phyloP scores from a whole-genome alignment of 78 protist genomes.

The Dictyostelium capitatum region DNA sequence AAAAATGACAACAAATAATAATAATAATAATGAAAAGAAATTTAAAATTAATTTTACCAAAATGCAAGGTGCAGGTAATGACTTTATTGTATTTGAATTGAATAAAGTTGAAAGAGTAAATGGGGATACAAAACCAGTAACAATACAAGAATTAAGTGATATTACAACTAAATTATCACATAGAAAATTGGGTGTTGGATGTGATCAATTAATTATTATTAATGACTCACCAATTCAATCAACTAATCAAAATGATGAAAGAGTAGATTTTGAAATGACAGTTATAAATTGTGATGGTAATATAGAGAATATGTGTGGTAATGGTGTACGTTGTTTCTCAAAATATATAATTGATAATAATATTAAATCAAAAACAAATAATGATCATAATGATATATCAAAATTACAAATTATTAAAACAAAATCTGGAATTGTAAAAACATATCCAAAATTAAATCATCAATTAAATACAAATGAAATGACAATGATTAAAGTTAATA shows the following conservation, averaged over 20 bases:
- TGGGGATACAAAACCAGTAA: background rate
- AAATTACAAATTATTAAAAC: constrained; percentile 27
- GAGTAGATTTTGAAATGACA: constrained; percentile 29
- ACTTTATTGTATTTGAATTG: constrained; percentile 65
- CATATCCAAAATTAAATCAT: constrained; percentile 25
- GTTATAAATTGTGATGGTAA: constrained; percentile 68
- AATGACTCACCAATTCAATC: constrained; percentile 3
- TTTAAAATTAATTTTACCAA: constrained; percentile 46
- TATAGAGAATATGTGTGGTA: constrained; percentile 75
- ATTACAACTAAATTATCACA: constrained; percentile 30
- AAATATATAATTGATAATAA: constrained; percentile 60
- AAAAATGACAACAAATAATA: background rate
- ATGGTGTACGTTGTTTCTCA: constrained; percentile 78
- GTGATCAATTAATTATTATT: constrained; percentile 76
- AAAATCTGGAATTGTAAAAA: constrained; percentile 39
- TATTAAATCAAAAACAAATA: constrained; percentile 16
- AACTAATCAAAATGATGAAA: background rate
- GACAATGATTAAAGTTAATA: constrained; percentile 34
- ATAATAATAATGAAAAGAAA: background rate
- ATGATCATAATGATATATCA: background rate
- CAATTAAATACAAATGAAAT: background rate
- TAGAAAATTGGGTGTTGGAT: constrained; percentile 74
- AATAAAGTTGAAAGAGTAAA: constrained; percentile 16
- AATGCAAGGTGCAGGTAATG: constrained; percentile 84
- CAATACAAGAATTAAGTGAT: constrained; percentile 1